Evolutionary conservation across 1,139 yeast species (phyloP).

Genomic region (Saccharomyces uvarum): DNA sequence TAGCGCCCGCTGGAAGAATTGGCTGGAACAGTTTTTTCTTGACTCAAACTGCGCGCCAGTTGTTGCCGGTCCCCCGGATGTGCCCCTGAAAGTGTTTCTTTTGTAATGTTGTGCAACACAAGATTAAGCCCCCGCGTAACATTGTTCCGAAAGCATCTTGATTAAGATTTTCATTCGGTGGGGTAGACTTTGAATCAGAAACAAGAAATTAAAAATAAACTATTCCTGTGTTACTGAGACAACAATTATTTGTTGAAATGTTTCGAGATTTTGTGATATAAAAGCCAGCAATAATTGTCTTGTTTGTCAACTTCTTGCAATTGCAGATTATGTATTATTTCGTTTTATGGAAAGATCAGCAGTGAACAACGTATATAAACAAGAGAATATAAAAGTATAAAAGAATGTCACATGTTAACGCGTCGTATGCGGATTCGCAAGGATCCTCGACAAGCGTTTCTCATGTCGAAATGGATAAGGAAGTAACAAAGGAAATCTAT

Average conservation of each 20-base stretch:
- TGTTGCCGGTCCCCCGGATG: neutral
- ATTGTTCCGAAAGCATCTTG: neutral
- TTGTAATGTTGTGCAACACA: neutral
- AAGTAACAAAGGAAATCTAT: neutral
- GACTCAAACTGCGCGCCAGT: neutral
- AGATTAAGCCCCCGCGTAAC: neutral
- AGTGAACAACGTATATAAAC: neutral
- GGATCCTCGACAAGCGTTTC: constrained; percentile 5
- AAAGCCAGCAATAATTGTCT: neutral
- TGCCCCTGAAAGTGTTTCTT: neutral
- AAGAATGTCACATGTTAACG: neutral
- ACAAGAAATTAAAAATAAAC: neutral
- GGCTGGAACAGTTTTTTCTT: neutral
- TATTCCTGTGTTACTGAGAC: neutral
- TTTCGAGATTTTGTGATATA: neutral
- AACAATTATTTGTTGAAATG: neutral
- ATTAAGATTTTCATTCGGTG: neutral
- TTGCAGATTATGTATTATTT: neutral
- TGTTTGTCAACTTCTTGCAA: neutral
- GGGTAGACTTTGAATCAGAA: neutral
- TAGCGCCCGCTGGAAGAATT: neutral
- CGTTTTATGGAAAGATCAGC: neutral
- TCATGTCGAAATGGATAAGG: constrained; percentile 4
- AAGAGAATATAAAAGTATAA: neutral
- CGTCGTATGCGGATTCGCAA: constrained; percentile 1